phyloP scores from a whole-genome alignment of 2,329 filamentous ascomycete genomes.

The Claviceps pusilla region DNA sequence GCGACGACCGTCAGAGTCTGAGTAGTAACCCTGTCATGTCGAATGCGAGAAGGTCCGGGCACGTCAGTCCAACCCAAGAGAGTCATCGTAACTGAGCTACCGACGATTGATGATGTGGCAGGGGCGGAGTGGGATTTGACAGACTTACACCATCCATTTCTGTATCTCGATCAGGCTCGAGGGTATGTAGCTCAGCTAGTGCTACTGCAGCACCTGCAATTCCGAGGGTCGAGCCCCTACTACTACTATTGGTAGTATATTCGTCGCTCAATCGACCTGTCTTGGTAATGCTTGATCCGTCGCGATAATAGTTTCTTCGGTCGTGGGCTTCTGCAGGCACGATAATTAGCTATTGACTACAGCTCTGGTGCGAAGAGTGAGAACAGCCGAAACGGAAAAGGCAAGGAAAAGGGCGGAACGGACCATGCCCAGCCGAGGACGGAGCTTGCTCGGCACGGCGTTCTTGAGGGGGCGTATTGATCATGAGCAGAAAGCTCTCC shows the following conservation, averaged over 20 bases:
- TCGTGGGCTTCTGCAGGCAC: constrained; percentile 32
- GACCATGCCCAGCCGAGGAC: constrained; percentile 19
- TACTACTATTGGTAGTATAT: constrained; percentile 31
- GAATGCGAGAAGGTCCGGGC: neutral
- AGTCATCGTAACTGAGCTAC: constrained; percentile 2
- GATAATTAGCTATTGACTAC: neutral
- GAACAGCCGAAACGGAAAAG: too few relatives aligned
- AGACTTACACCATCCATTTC: constrained; percentile 59
- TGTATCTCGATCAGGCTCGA: constrained; percentile 62
- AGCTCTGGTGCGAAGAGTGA: neutral
- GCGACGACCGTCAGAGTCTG: constrained; percentile 51
- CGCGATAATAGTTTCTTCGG: constrained; percentile 39
- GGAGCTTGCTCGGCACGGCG: constrained; percentile 30
- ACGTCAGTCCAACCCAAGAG: constrained; percentile 1
- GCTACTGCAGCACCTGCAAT: constrained; percentile 64
- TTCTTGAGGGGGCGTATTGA: constrained; percentile 72
- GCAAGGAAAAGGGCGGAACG: constrained; percentile 6
- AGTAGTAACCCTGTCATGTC: constrained; percentile 46
- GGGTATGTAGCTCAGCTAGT: constrained; percentile 65
- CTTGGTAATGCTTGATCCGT: constrained; percentile 50
- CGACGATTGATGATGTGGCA: constrained; percentile 12
- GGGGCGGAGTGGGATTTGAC: constrained; percentile 11
- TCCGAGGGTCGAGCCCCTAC: constrained; percentile 31
- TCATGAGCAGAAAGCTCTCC: constrained; percentile 94
- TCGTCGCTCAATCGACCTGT: constrained; percentile 59